Base-by-base conservation (phyloP, 1,139 yeast species). In the Hemisphaericaspora xylofermentans region DNA sequence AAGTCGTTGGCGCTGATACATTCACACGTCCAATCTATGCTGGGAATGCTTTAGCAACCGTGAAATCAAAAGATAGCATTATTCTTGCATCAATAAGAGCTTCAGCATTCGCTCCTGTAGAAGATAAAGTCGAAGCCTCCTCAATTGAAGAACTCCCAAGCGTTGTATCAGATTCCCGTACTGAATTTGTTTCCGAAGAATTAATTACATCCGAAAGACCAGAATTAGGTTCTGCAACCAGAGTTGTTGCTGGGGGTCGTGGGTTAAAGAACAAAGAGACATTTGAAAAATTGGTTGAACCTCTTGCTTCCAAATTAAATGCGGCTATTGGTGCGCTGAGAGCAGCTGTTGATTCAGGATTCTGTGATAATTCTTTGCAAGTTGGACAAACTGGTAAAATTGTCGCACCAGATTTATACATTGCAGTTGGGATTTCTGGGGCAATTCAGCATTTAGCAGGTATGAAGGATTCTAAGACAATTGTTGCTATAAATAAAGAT, bases 401-500 rank as follows among this genome's bases (percentile, higher is more conserved):
- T 42, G 95, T 93, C 38, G 98, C 98, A 3, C 98, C 98, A 14
- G 96, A 91, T 33, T 76, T 91, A 53, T 93, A 93, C 62, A 65
- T 93, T 43, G 98, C 97, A 3, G 82, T 91, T 34, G 98, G 98
- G 49, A 80, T 93, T 44, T 87, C 96, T 22, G 98, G 98, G 47
- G 98, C 98, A 33, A 93, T 93, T 55, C 98, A 93, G 67, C 98
- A 93, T 67, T 73, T 93, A 60, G 98, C 98, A 1, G 98, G 98
- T 51, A 93, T 93, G 97, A 91, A 91, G 68, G 98, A 93, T 61
- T 79, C 97, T 35, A 89, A 89, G 70, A 81, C 84, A 33, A 88
- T 93, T 64, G 97, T 89, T 27, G 96, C 97, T 37, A 87, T 93
- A 49, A 93, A 93, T 67, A 91, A 88, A 66, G 97, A 91, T 61